Conservation (phyloP, 495 filamentous ascomycete genomes). For the Amniculicola lignicola region DNA sequence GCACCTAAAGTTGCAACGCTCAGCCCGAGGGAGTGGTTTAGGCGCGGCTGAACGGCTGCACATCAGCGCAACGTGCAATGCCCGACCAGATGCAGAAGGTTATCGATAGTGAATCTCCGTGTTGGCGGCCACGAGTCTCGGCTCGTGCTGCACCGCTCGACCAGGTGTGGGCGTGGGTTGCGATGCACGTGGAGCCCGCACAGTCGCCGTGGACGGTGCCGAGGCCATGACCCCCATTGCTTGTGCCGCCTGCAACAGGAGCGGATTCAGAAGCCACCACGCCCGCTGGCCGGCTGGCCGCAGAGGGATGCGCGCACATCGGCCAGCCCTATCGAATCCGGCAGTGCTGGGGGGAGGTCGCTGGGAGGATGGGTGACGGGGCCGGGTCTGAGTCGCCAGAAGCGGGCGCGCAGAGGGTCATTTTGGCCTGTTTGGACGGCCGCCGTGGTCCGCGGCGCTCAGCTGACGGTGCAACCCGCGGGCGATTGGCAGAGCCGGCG, state of each 20-base stretch:
- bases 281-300: neutral
- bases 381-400: neutral
- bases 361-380: neutral
- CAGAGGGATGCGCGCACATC: neutral
- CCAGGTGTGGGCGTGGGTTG: constrained; percentile 2
- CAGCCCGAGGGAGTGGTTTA: neutral
- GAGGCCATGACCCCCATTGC: neutral
- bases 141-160: neutral
- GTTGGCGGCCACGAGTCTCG: neutral
- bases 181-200: constrained; percentile 16
- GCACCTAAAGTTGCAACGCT: neutral
- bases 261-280: neutral
- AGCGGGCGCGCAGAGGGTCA: neutral
- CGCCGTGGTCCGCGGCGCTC: neutral
- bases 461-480: neutral
- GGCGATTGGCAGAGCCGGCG: neutral
- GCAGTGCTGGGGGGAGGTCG: neutral
- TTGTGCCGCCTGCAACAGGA: neutral
- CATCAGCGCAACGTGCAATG: no score
- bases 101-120: no score
- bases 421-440: neutral
- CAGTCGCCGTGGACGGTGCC: constrained; percentile 8
- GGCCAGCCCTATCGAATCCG: constrained; percentile 27
- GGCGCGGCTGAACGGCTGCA: neutral
- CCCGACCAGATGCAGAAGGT: neutral